A percentile compares a stretch with the other conserved stretches of the same genome.
These are phyloP conservation scores for Papiliotrema nemorosa DNA, from an alignment of 1,284 basidiomycete genomes.

Conservation along the genomic window DNA sequence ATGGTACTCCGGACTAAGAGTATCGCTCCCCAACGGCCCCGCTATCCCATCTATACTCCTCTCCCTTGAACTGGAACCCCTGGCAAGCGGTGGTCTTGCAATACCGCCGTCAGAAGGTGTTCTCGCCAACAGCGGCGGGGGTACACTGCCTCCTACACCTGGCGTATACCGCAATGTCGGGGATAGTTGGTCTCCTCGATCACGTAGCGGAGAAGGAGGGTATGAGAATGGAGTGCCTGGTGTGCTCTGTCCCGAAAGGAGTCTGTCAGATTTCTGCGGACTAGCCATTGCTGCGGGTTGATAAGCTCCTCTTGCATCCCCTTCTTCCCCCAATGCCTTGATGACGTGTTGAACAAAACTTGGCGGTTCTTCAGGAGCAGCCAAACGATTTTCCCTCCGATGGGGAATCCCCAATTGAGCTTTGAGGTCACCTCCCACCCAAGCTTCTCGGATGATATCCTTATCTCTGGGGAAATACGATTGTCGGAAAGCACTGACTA, in stretches of 20 bases:
- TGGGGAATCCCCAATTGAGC: slow-evolving; percentile 66
- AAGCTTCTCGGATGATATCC: slow-evolving; percentile 82
- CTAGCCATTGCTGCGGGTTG: slow-evolving; percentile 7
- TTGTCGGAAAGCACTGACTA: slow-evolving; percentile 21
- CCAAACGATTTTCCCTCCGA: slow-evolving; percentile 12
- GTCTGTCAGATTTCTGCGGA: slow-evolving; percentile 1
- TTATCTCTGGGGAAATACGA: slow-evolving; percentile 46
- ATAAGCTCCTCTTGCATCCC: slow-evolving; percentile 7
- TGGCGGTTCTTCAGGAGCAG: neutral
- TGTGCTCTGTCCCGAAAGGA: neutral
- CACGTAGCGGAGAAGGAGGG: neutral
- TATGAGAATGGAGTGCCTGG: neutral
- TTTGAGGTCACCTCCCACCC: slow-evolving; percentile 80
- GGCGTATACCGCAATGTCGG: neutral
- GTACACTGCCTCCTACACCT: neutral
- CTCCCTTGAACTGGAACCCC: neutral
- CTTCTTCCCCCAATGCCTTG: neutral
- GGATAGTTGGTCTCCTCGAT: neutral
- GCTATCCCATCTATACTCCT: neutral
- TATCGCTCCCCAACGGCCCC: neutral
- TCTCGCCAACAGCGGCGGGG: neutral
- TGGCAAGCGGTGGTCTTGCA: neutral
- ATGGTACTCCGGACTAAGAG: neutral
- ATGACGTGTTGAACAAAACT: neutral
- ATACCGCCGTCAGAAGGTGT: neutral